A percentile compares a stretch with the other conserved stretches of the same genome.
Conservation (phyloP, 2,329 filamentous ascomycete species). For the Helotiales sp. region DNA sequence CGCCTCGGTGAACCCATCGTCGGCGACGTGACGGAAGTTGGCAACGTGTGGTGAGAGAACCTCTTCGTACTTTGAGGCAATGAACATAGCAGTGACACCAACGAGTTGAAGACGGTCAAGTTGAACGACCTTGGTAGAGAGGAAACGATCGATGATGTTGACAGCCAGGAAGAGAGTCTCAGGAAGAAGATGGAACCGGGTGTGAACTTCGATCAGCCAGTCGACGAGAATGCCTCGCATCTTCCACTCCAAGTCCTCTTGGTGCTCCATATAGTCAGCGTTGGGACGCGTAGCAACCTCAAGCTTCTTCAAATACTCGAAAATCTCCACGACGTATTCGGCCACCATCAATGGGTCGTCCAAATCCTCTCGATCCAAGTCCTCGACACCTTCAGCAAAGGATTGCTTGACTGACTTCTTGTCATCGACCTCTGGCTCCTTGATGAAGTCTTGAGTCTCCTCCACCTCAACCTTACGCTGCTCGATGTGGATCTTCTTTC, state of each 20-base stretch:
- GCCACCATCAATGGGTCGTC: constrained; percentile 98
- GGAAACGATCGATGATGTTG: constrained; percentile 98
- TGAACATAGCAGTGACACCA: constrained; percentile 98
- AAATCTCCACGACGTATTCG: constrained; percentile 96
- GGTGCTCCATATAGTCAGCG: constrained; percentile 91
- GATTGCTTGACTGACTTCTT: constrained; percentile 28
- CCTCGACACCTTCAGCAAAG: constrained; percentile 47
- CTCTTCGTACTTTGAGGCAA: constrained; percentile 98
- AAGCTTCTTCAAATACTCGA: constrained; percentile 88
- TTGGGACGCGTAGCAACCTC: constrained; percentile 83
- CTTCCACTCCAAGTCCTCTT: constrained; percentile 96
- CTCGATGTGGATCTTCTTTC: constrained; percentile 64
- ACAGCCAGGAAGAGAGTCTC: constrained; percentile 96
- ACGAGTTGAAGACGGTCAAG: constrained; percentile 95
- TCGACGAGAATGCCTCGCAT: constrained; percentile 96
- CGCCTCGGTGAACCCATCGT: constrained; percentile 91
- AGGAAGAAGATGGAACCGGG: constrained; percentile 89
- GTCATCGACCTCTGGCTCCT: constrained; percentile 34
- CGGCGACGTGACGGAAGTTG: constrained; percentile 96
- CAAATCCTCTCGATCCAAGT: constrained; percentile 83
- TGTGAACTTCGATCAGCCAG: constrained; percentile 98
- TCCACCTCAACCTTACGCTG: constrained; percentile 42
- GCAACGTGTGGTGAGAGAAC: constrained; percentile 94
- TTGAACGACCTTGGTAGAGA: constrained; percentile 93
- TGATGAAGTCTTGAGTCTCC: constrained; percentile 39